A percentile compares a stretch with the other conserved stretches of the same genome.
Conservation (phyloP, 371 early-diverging fungal genomes). For the Mortierella sp. region DNA sequence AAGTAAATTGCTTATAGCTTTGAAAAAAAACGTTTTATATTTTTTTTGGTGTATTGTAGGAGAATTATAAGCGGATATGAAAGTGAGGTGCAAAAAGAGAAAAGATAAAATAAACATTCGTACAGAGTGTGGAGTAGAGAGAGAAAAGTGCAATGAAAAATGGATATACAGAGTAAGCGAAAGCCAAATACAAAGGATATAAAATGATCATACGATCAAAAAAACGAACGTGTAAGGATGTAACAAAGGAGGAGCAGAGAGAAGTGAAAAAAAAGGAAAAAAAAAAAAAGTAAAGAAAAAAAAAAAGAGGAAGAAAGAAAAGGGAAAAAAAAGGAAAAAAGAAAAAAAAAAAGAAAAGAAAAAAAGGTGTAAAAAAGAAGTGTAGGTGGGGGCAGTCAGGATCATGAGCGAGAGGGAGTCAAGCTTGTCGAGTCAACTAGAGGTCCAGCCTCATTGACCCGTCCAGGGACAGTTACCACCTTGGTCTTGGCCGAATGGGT, state of each 20-base stretch:
- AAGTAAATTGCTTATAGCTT: too few relatives aligned
- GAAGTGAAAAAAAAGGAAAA: not conserved
- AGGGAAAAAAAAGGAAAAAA: not conserved
- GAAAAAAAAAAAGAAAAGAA: not conserved
- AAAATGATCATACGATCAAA: not conserved
- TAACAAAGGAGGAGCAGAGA: not conserved
- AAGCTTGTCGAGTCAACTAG: not conserved
- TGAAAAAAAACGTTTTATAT: not conserved
- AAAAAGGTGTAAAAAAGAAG: not conserved
- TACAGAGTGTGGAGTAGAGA: not conserved
- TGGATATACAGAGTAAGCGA: not conserved
- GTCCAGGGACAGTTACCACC: not conserved
- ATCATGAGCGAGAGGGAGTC: not conserved
- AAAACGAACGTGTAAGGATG: not conserved
- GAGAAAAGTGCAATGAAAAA: not conserved
- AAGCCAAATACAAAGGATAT: not conserved
- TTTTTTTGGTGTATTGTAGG: not conserved
- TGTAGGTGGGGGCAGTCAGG: not conserved
- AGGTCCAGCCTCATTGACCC: conserved; percentile 7
- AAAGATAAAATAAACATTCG: not conserved
- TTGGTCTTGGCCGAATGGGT: not conserved
- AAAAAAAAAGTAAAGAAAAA: not conserved
- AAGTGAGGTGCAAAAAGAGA: not conserved
- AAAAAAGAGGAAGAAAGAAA: not conserved
- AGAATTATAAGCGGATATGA: too few relatives aligned